Evolutionary conservation across 805 yeast genomes (phyloP), one percentile per base, ranked within the genome.

Genomic region (Priceomyces medius): DNA sequence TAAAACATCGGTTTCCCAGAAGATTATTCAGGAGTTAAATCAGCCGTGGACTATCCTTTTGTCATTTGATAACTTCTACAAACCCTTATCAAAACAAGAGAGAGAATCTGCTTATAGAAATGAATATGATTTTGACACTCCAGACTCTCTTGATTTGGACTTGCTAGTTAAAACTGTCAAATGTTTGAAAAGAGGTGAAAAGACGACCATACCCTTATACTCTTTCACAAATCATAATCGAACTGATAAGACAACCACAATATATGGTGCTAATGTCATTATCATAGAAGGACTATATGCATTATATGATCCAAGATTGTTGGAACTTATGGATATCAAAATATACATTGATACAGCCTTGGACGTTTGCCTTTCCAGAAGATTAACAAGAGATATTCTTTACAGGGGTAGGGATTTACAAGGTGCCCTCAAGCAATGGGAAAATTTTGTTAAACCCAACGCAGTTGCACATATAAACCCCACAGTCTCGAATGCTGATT

Each of bases 41-140:
- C 88, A 88, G 41, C 98, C 98, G 1, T 90, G 98, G 97, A 88
- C 97, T 0, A 91, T 93, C 9, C 69, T 93, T 42, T 58, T 91
- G 16, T 85, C 97, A 1, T 73, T 89, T 66, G 99, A 93, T 59
- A 91, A 91, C 63, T 93, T 91, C 59, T 93, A 93, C 66, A 80
- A 76, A 36, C 93, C 93, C 0, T 69, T 93, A 50, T 73, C 71
- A 1, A 64, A 61, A 2, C 91, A 80, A 32, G 79, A 87, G 48
- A 71, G 85, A 13, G 52, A 68, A 42, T 54, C 50, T 39, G 98
- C 97, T 0, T 85, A 83, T 57, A 56, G 64, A 6, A 77, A 83
- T 50, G 79, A 88, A 48, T 86, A 74, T 56, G 97, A 93, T 60
- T 87, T 93, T 54, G 99, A 93, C 63, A 73, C 77, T 13, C 98